Percentiles rank a stretch among this genome's conserved stretches.
These are phyloP conservation scores for Pythium volutum DNA, from an alignment of 352 stramenopile genomes.

Conservation along the genomic window DNA sequence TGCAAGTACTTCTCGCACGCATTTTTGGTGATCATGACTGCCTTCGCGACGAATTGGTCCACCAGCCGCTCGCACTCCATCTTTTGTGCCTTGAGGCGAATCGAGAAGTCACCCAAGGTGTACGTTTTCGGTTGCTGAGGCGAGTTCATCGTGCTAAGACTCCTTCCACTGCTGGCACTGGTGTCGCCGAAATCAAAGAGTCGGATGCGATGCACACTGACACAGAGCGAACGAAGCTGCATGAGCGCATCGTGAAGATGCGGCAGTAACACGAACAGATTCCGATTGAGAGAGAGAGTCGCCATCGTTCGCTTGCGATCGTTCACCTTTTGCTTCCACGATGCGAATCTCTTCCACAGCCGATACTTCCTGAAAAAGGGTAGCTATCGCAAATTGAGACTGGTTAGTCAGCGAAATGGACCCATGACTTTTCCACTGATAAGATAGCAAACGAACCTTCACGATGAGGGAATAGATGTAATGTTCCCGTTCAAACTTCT, in stretches of 20 bases:
- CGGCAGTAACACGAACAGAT: constrained; percentile 88
- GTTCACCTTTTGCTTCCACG: constrained; percentile 84
- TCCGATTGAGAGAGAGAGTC: constrained; percentile 52
- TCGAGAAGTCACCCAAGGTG: constrained; percentile 78
- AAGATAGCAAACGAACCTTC: constrained; percentile 39
- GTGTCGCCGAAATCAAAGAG: constrained; percentile 45
- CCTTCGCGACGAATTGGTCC: constrained; percentile 55
- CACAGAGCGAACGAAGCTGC: constrained; percentile 57
- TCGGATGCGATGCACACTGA: constrained; percentile 36
- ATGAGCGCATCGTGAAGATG: constrained; percentile 80
- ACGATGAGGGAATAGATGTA: constrained; percentile 83
- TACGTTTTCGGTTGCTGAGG: constrained; percentile 45
- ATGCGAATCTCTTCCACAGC: constrained; percentile 88
- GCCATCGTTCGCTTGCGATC: constrained; percentile 36
- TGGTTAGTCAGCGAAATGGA: not conserved
- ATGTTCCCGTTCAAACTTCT: constrained; percentile 91
- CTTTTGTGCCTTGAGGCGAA: constrained; percentile 69
- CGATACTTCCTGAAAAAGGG: constrained; percentile 90
- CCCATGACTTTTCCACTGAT: not conserved
- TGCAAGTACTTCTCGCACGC: constrained; percentile 65
- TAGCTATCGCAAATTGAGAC: constrained; percentile 32
- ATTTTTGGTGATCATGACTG: constrained; percentile 54
- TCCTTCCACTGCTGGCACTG: not conserved
- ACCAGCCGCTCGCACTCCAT: constrained; percentile 52
- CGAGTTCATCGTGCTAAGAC: not conserved